phyloP scores from a whole-genome alignment of 1,284 basidiomycete genomes.

The Irpex rosettiformis region DNA sequence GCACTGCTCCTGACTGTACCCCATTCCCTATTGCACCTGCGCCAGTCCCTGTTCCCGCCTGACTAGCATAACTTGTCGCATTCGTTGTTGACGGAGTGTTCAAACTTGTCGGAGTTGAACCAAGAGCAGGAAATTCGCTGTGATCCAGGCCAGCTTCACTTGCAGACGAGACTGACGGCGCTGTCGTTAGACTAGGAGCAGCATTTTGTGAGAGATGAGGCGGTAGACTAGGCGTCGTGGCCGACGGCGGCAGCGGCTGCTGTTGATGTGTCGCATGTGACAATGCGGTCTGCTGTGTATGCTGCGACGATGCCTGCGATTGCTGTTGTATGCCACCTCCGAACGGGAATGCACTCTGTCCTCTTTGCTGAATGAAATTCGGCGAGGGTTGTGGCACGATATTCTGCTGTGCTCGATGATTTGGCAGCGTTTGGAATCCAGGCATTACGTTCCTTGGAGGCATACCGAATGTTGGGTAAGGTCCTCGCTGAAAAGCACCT shows the following conservation, averaged over 20 bases:
- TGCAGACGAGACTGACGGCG: slow-evolving; percentile 58
- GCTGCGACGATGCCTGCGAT: slow-evolving; percentile 35
- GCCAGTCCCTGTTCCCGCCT: slow-evolving; percentile 56
- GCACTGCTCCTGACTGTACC: slow-evolving; percentile 36
- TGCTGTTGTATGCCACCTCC: slow-evolving; percentile 51
- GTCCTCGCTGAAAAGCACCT: slow-evolving; percentile 55
- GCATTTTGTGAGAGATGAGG: slow-evolving; percentile 52
- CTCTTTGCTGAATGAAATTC: slow-evolving; percentile 60
- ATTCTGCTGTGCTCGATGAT: slow-evolving; percentile 52
- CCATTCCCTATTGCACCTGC: slow-evolving; percentile 39
- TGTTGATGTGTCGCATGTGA: slow-evolving; percentile 28
- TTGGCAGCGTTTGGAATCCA: slow-evolving; percentile 52
- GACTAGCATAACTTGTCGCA: slow-evolving; percentile 69
- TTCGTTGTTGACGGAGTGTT: slow-evolving; percentile 32
- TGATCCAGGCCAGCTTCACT: slow-evolving; percentile 79
- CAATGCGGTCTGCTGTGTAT: slow-evolving; percentile 36
- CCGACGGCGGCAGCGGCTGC: slow-evolving; percentile 42
- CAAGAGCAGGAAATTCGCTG: slow-evolving; percentile 82
- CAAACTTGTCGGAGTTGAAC: slow-evolving; percentile 45
- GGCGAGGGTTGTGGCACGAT: slow-evolving; percentile 60
- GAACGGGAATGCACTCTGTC: slow-evolving; percentile 57
- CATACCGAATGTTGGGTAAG: slow-evolving; percentile 59
- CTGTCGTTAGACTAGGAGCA: slow-evolving; percentile 40
- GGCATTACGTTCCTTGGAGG: slow-evolving; percentile 58
- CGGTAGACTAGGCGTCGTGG: slow-evolving; percentile 43